Percentiles rank a stretch among this genome's conserved stretches.
Conservation (phyloP, 192 early-diverging fungal genomes). For the Backusella parvicylindrica region DNA sequence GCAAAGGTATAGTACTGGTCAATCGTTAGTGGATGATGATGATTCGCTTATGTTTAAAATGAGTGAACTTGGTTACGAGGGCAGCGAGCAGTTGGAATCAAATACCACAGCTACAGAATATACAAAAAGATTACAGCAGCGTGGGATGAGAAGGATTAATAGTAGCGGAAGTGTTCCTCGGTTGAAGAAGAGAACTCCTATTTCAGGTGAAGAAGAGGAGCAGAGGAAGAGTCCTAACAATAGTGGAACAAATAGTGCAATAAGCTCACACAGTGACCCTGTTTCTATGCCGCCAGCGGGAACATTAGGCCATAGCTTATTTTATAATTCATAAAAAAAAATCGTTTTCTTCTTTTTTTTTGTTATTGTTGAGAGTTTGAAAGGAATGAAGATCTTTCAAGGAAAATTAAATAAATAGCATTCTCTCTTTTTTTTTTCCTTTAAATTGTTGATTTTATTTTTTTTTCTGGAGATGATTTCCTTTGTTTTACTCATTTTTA, state of each 20-base stretch:
- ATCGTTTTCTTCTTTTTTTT: not conserved
- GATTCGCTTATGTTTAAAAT: conserved; percentile 36
- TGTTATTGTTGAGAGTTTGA: not conserved
- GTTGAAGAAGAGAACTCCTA: not conserved
- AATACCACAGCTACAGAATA: not conserved
- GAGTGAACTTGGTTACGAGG: conserved; percentile 25
- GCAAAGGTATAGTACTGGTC: not conserved
- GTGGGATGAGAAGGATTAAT: not conserved
- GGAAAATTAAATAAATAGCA: not conserved
- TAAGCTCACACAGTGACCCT: not conserved
- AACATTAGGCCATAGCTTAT: not conserved
- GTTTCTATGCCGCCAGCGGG: not conserved
- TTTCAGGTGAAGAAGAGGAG: not conserved
- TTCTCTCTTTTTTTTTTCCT: not conserved
- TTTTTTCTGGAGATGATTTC: not conserved
- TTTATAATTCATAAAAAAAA: not conserved
- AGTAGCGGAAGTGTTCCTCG: not conserved
- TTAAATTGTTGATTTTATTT: not conserved
- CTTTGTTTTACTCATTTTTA: not conserved
- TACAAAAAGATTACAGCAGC: not conserved
- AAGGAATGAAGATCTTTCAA: not conserved
- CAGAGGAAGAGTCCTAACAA: not conserved
- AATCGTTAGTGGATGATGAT: conserved; percentile 28
- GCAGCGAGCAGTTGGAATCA: not conserved
- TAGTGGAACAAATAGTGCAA: not conserved